Conservation (phyloP, 1,284 basidiomycete species). For the Ceratobasidium sp. region DNA sequence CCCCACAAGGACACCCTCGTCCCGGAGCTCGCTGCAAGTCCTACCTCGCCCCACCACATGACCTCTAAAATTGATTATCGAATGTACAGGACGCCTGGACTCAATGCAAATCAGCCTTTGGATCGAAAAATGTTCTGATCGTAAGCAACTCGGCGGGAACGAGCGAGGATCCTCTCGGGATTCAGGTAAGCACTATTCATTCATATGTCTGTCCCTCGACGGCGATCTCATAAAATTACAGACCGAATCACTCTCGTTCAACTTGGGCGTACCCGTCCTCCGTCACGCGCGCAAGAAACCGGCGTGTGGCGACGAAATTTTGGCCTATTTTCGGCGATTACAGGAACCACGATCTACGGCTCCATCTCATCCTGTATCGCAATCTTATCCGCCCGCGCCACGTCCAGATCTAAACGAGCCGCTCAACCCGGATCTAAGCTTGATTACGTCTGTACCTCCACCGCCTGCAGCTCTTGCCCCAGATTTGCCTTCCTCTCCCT, state of each 20-base stretch:
- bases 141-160: conserved; percentile 96
- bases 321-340: conserved; percentile 63
- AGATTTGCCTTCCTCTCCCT: neutral
- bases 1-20: conserved; percentile 78
- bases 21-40: conserved; percentile 73
- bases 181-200: conserved; percentile 69
- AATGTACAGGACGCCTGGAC: conserved; percentile 75
- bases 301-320: conserved; percentile 74
- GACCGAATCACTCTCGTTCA: conserved; percentile 86
- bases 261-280: conserved; percentile 85
- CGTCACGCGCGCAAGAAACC: conserved; percentile 83
- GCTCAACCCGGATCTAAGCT: too few species aligned
- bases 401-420: conserved; percentile 30
- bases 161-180: conserved; percentile 75
- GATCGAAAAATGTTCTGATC: conserved; percentile 81
- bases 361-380: conserved; percentile 43
- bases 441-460: neutral
- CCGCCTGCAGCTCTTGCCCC: conserved; percentile 54
- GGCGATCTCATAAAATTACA: conserved; percentile 52
- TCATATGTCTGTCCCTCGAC: neutral
- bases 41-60: neutral
- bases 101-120: conserved; percentile 77
- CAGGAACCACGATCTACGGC: conserved; percentile 1
- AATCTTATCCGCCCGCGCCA: conserved; percentile 20
- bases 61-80: conserved; percentile 14